Base-by-base conservation (phyloP, 2,329 filamentous ascomycete genomes). In the Salinomyces thailandicus region DNA sequence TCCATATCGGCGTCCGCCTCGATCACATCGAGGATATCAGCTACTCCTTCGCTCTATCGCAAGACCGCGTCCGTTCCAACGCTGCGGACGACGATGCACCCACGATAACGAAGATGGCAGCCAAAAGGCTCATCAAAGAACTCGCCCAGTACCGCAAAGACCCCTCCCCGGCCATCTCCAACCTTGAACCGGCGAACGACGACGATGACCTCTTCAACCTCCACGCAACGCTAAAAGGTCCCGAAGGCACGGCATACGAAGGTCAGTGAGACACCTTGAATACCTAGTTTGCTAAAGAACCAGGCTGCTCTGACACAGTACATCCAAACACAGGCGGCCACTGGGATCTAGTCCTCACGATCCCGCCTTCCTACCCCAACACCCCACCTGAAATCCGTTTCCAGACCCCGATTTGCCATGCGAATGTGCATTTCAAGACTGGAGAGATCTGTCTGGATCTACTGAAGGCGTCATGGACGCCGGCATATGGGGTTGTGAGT, bases 361-460 rank as follows among this genome's bases (percentile, higher is more conserved):
- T 96, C 52, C 87, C 91, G 0, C 48, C 72, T 0, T 75, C 72
- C 27, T 96, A 98, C 62, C 91, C 91, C 3, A 71, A 82, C 39
- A 62, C 73, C 1, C 81, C 91, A 1, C 91, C 91, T 1, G 71
- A 67, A 27, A 79, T 98, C 47, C 69, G 64, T 39, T 98, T 98
- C 66, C 65, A 71, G n/a, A 98, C 86, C 22, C 76, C 77, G 44
- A 77, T 93, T 47, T 82, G 85, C 52, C 86, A 94, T 65, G 79
- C 87, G 32, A 95, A 95, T 62, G 77, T 81, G 31, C 66, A 72
- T 43, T 77, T 76, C 57, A 65, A 68, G 49, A 86, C 77, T 2
- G 91, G 91, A 49, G 87, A 95, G 62, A 91, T 98, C 55, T 98
- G 91, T 60, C 75, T 96, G 18, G 91, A 95, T 56, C 71, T 96